Base-by-base conservation (phyloP, 345 rosid species). In the Noccaea caerulescens region DNA sequence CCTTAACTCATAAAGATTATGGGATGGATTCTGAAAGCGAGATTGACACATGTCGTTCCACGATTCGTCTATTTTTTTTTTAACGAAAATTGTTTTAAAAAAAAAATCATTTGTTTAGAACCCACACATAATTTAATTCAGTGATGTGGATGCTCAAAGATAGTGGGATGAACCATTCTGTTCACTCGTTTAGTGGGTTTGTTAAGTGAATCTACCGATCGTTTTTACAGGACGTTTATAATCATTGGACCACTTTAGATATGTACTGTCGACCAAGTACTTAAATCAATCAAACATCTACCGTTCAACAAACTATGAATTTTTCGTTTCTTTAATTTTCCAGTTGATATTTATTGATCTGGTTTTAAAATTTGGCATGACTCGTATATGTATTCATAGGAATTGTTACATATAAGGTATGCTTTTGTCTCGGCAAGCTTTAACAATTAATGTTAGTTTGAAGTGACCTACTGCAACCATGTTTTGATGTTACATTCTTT, bases 231-330 rank as follows among this genome's bases (percentile, higher is more conserved):
- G 38, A 7, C 39, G 43, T 61, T 44, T 30, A 62, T 61, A 43
- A n/a, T 62, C 27, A 3, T 4, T 13, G 53, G 66, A 30, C 66
- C 66, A 62, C 53, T 62, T 62, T 16, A 4, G 7, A n/a, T 4
- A 32, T 30, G 27, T 54, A 12, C 32, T n/a, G 37, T 52, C 37
- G 37, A 27, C 58, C 10, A 3, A 30, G 37, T 54, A 30, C 58
- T 30, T 52, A 52, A 27, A 52, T 6, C 2, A 2, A 30, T 62
- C 53, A 62, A 62, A 44, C 42, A 14, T 44, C 66, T 44, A 44
- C 53, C 13, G 13, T 27, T 62, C 54, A 45, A 10, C 67, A 9
- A 14, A 45, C 25, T 46, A 32, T 32, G 2, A 3, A 8, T 44
- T 30, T 45, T 18, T 37, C 37, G 1, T 10, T 45, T 32, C 11